These are phyloP conservation scores for Cyclotella cryptica DNA, from an alignment of 108 stramenopile species.

Conservation along the genomic window DNA sequence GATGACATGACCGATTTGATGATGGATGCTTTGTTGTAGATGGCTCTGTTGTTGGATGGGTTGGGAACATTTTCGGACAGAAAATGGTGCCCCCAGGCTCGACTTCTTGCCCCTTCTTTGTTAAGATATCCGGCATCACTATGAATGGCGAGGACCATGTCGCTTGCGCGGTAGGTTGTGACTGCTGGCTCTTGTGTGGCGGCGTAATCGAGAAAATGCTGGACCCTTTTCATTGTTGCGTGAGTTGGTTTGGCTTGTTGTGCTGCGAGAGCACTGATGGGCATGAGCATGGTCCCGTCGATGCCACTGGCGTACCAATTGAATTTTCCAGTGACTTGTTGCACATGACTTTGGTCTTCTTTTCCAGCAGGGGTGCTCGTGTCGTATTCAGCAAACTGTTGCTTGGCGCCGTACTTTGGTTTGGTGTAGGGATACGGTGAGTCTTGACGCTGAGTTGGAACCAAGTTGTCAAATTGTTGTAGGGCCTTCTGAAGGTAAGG, in stretches of 20 bases:
- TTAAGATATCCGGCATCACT: constrained; percentile 11
- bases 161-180: constrained; percentile 41
- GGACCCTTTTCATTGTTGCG: constrained; percentile 18
- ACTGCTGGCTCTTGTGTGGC: constrained; percentile 29
- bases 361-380: constrained; percentile 24
- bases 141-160: constrained; percentile 37
- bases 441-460: constrained; percentile 40
- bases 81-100: constrained; percentile 47
- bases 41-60: constrained; percentile 34
- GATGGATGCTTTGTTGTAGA: constrained; percentile 35
- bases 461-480: constrained; percentile 1
- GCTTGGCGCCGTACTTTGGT: constrained; percentile 55
- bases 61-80: constrained; percentile 15
- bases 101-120: constrained; percentile 17
- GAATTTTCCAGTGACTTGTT: constrained; percentile 53
- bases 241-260: constrained; percentile 15
- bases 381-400: constrained; percentile 36
- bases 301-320: constrained; percentile 41
- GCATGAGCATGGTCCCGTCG: constrained; percentile 17
- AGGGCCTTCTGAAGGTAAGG: constrained; percentile 14
- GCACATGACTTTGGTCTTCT: constrained; percentile 33
- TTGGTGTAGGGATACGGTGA: constrained; percentile 35
- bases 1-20: constrained; percentile 41
- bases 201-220: constrained; percentile 52
- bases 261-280: not conserved